Evolutionary conservation across 305 asterid genomes (phyloP), one percentile per base, ranked within the genome.

Genomic region (Coffea humblotiana): DNA sequence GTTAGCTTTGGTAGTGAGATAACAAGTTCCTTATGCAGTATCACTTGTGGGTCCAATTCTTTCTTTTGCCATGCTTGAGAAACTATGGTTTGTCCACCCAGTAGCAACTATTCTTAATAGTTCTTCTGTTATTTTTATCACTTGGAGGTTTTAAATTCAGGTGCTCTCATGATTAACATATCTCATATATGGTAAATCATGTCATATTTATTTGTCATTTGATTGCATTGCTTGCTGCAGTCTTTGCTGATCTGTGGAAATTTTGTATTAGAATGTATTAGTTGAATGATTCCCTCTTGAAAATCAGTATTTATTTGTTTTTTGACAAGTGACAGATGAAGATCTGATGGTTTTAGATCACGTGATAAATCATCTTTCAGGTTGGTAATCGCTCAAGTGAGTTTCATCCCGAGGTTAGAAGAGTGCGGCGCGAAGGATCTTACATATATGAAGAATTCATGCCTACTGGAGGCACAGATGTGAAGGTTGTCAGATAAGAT

Each of bases 391-490:
- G 99, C 70, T 96, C 99, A n/a, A 96, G 99, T 85, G 99, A 96
- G 87, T 96, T 96, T 86, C 98, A 90, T 88, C 98, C 98, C 18
- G 99, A 96, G 68, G 97, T 93, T 78, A 89, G 99, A 89, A 91
- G 91, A 83, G 99, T 96, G 83, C 92, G 99, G 82, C 99, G 98
- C 73, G 98, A 93, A 89, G 99, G 99, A 74, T 96, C 99, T 79
- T 96, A 96, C 84, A 93, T 96, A 78, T 96, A 96, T 4, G 99
- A 96, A 90, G 99, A 96, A 89, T 96, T 96, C 88, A 94, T 96
- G 98, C 99, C 99, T 82, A 96, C 99, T 13, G 99, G 99, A 52
- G 99, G 99, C 86, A 96, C 99, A 73, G 99, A 96, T 86, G 99
- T 96, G 56, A 96, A 96, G 99, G 99, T 96, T 83, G 73, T 81